Evolutionary conservation across 257 asterid genomes (phyloP).

Genomic region (Gentiana macrophylla): DNA sequence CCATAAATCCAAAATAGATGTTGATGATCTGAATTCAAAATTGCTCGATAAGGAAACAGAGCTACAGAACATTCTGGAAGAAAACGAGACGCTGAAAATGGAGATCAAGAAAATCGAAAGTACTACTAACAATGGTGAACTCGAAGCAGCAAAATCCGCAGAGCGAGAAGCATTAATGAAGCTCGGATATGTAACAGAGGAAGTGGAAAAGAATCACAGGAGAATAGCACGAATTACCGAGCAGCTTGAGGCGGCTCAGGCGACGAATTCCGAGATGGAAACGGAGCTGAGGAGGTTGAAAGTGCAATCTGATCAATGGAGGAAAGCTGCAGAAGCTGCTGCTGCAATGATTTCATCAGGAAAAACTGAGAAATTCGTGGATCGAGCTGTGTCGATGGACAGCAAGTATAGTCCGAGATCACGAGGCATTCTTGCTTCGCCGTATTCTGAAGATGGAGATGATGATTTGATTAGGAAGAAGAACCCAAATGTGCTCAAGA

Average conservation of each 20-base stretch:
- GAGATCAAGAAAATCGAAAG: constrained; percentile 23
- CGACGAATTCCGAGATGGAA: constrained; percentile 69
- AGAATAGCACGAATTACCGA: constrained; percentile 38
- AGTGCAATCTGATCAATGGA: constrained; percentile 93
- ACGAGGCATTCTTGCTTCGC: constrained; percentile 36
- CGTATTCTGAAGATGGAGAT: constrained; percentile 57
- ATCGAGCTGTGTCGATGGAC: constrained; percentile 77
- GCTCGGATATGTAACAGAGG: constrained; percentile 44
- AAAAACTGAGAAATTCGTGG: constrained; percentile 54
- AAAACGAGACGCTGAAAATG: constrained; percentile 41
- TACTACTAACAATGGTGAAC: constrained; percentile 16
- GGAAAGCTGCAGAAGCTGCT: constrained; percentile 97
- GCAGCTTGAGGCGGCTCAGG: constrained; percentile 64
- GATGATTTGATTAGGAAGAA: constrained; percentile 76
- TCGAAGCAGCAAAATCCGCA: constrained; percentile 38
- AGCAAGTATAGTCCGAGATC: constrained; percentile 44
- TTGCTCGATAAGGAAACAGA: constrained; percentile 43
- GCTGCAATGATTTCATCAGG: constrained; percentile 75
- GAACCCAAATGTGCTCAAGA: constrained; percentile 67
- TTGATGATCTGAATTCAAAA: constrained; percentile 31
- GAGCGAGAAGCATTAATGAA: constrained; percentile 59
- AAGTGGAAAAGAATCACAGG: constrained; percentile 49
- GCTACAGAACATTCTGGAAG: constrained; percentile 29
- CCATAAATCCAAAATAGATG: constrained; percentile 21
- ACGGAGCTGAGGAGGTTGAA: constrained; percentile 59